Percentiles rank a stretch among this genome's conserved stretches.
Evolutionary conservation across 2,329 filamentous ascomycete species (phyloP).

Genomic region (Xylariaceae sp.): DNA sequence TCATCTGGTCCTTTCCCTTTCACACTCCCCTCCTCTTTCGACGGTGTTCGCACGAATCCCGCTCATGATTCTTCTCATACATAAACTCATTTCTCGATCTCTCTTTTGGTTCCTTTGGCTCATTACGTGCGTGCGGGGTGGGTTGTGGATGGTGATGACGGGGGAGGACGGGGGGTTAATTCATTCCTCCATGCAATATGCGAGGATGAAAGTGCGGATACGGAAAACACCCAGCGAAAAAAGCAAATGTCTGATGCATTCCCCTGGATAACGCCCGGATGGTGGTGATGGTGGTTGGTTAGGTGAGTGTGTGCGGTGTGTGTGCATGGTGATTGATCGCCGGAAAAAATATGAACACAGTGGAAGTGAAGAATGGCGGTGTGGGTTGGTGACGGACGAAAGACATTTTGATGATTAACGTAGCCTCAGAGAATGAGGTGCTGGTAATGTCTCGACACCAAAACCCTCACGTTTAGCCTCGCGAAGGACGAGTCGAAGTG

Average conservation of each 20-base stretch:
- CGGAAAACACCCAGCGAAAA: too few relatives aligned
- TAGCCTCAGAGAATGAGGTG: not conserved
- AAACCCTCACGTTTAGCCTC: slow-evolving; percentile 3
- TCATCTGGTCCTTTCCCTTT: not conserved
- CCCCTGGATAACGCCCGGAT: too few relatives aligned
- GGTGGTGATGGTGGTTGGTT: too few relatives aligned
- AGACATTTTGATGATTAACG: not conserved
- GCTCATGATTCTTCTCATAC: too few relatives aligned
- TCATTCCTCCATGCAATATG: too few relatives aligned
- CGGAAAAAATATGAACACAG: slow-evolving; percentile 18
- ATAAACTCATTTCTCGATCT: not conserved
- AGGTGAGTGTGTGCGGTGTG: too few relatives aligned
- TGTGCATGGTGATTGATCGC: slow-evolving; percentile 19
- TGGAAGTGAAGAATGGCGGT: not conserved
- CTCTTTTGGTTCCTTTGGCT: not conserved
- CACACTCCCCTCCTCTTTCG: not conserved
- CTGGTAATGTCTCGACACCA: not conserved
- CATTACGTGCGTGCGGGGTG: not conserved
- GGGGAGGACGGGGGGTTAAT: too few relatives aligned
- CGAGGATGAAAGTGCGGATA: too few relatives aligned
- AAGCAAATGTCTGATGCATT: too few relatives aligned
- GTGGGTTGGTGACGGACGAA: not conserved
- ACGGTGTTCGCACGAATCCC: not conserved
- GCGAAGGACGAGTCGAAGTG: slow-evolving; percentile 23
- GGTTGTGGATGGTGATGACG: too few relatives aligned